Percentiles rank a stretch among this genome's conserved stretches.
These are phyloP conservation scores for Anacardium occidentale DNA, from an alignment of 345 rosid species.

Conservation along the genomic window DNA sequence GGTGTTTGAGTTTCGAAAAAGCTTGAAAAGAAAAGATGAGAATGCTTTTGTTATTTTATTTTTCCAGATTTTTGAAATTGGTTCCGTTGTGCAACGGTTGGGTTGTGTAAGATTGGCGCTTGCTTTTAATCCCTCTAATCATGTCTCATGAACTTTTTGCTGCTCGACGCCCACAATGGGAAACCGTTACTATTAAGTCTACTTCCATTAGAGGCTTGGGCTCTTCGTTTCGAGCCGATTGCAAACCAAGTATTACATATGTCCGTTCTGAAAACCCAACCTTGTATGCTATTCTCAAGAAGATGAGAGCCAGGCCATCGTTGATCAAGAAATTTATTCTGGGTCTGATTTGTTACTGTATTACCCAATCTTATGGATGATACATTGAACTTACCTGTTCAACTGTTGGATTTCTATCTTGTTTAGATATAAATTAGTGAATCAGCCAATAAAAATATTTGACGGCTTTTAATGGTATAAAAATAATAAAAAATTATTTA, in stretches of 20 bases:
- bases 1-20: constrained; percentile 18
- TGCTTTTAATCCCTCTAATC: constrained; percentile 7
- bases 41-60: constrained; percentile 19
- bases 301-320: too few species aligned
- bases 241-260: neutral
- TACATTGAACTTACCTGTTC: neutral
- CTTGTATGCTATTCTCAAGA: too few species aligned
- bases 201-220: neutral
- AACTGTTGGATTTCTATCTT: too few species aligned
- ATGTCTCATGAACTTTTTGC: neutral
- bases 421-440: too few species aligned
- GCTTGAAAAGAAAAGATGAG: neutral
- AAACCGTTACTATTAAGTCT: neutral
- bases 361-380: neutral
- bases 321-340: too few species aligned
- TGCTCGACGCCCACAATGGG: neutral
- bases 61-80: constrained; percentile 45
- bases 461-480: too few species aligned
- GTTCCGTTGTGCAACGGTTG: constrained; percentile 54
- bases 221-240: neutral
- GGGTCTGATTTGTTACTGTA: too few species aligned
- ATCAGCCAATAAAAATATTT: too few species aligned
- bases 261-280: too few species aligned
- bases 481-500: too few species aligned
- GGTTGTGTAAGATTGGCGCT: neutral